Base-by-base conservation (phyloP, 2,329 filamentous ascomycete genomes). In the Ophiosphaerella narmari region DNA sequence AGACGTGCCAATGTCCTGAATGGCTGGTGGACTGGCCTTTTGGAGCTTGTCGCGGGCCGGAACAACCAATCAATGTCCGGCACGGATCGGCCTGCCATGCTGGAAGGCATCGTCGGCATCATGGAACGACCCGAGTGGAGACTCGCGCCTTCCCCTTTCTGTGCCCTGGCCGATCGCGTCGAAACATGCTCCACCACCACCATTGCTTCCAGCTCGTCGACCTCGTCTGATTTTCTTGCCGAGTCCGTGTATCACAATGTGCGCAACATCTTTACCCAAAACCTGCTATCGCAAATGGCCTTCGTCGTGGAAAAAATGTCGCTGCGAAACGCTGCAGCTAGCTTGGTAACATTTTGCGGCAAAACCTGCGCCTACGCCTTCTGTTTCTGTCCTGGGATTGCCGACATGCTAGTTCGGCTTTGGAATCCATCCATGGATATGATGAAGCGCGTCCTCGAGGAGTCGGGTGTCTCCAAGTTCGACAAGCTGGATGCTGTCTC, bases 41-140 rank as follows among this genome's bases (percentile, higher is more conserved):
- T 96, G 48, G 91, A 94, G 52, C 85, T 96, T 78, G 82, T 96
- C 21, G 86, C 91, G 58, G 88, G 88, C 29, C 82, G 83, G 54
- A 84, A 87, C 67, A 86, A 87, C 48, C 88, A 91, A 63, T 87
- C 88, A 3, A 86, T 96, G 12, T 86, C 90, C 1, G 90, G 90
- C 9, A 87, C 90, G n/a, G 92, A 96, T 65, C 82, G 91, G 29
- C 90, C 91, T 0, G 82, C 86, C 2, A 84, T 96, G 37, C 81
- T 96, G 29, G 91, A 96, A 66, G 88, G 86, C 5, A 82, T 89
- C 18, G 86, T 87, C 41, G 84, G 88, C 45, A 85, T 97, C 67
- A 96, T 96, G 91, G 88, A 88, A 73, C 84, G 92, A 39, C 86
- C 88, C 0, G 92, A 97, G 75, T 97, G 92, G 92, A 85, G 90